Percentiles rank a stretch among this genome's conserved stretches.
phyloP scores from a whole-genome alignment of 2,329 filamentous ascomycete species.

The Leptodontidium sp. region DNA sequence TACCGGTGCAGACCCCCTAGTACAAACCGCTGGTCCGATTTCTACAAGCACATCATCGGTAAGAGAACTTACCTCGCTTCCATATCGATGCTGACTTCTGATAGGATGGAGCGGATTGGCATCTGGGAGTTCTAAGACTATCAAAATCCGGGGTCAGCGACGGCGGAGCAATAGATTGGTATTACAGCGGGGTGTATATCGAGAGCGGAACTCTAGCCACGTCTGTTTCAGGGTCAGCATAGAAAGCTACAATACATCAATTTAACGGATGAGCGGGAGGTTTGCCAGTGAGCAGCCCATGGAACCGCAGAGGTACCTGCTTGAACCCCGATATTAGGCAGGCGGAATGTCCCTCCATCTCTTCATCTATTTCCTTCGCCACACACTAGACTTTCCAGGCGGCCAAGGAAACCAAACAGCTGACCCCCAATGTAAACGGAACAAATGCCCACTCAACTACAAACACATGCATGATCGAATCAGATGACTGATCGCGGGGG shows the following conservation, averaged over 20 bases:
- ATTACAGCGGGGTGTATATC: slow-evolving; percentile 74
- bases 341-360: slow-evolving; percentile 10
- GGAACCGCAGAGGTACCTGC: slow-evolving; percentile 9
- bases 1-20: slow-evolving; percentile 66
- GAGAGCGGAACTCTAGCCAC: slow-evolving; percentile 61
- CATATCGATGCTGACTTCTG: neutral
- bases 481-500: neutral
- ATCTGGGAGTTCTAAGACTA: slow-evolving; percentile 73
- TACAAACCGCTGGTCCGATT: slow-evolving; percentile 66
- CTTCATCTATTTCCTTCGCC: slow-evolving; percentile 8
- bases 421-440: slow-evolving; percentile 17
- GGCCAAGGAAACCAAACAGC: slow-evolving; percentile 11
- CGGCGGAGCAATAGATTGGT: slow-evolving; percentile 66
- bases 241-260: neutral
- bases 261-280: slow-evolving; percentile 15
- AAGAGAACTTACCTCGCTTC: neutral
- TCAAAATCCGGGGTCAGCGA: slow-evolving; percentile 60
- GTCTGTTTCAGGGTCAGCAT: slow-evolving; percentile 44
- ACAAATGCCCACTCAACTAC: slow-evolving; percentile 14
- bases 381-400: neutral
- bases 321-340: slow-evolving; percentile 20
- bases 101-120: slow-evolving; percentile 73
- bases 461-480: slow-evolving; percentile 19
- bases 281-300: neutral
- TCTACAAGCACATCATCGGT: slow-evolving; percentile 63